phyloP scores from a whole-genome alignment of 192 early-diverging fungal genomes.

The Mortierella hygrophila region DNA sequence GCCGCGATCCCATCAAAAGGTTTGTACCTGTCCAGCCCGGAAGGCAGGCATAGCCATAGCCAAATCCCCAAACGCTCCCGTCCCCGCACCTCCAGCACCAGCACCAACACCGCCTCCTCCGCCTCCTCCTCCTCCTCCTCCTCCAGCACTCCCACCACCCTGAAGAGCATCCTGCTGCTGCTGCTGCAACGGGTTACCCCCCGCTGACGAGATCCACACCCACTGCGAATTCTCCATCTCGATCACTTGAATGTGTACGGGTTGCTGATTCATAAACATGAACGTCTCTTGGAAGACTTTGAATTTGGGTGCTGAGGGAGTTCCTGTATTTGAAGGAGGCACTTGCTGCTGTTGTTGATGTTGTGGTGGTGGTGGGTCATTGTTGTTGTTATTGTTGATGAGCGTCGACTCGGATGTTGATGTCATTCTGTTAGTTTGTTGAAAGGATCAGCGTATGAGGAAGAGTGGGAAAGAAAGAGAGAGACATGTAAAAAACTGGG shows the following conservation, averaged over 20 bases:
- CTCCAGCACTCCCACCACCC: background rate
- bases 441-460: background rate
- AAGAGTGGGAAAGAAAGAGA: background rate
- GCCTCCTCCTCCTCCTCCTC: no score
- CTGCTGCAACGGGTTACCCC: conserved; percentile 15
- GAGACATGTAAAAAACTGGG: no score
- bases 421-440: background rate
- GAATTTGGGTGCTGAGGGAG: background rate
- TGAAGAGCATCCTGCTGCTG: conserved; percentile 9
- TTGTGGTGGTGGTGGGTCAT: background rate
- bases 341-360: background rate
- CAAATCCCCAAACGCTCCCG: conserved; percentile 40
- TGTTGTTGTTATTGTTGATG: background rate
- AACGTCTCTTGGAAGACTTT: conserved; percentile 35
- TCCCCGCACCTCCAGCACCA: conserved; percentile 7
- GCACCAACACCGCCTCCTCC: background rate
- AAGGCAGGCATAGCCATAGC: conserved; percentile 41
- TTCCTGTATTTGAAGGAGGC: background rate
- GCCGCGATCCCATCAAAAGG: no score
- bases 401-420: background rate
- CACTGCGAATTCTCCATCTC: conserved; percentile 28
- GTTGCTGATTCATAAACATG: conserved; percentile 42
- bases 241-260: conserved; percentile 40
- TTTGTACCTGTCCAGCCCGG: conserved; percentile 34
- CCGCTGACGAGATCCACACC: conserved; percentile 41